phyloP scores from a whole-genome alignment of 805 yeast genomes.

The Allodekkera sacchari region DNA sequence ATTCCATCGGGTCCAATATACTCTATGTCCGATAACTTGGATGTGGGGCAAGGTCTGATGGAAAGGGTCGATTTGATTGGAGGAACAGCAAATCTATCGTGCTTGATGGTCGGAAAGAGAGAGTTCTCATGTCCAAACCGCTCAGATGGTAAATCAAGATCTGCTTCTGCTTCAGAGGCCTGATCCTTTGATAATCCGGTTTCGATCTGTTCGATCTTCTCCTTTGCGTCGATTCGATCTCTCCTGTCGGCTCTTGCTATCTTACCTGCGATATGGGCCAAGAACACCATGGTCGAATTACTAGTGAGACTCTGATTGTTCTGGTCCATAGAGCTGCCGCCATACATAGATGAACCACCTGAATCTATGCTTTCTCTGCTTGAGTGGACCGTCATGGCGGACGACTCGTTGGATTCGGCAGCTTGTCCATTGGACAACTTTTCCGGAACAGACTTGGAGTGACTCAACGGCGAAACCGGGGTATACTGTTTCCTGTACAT shows the following conservation, averaged over 20 bases:
- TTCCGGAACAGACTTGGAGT: no score
- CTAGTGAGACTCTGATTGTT: slow-evolving; percentile 11
- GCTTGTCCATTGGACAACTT: no score
- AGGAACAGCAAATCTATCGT: slow-evolving; percentile 31
- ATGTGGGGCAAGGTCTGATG: slow-evolving; percentile 40
- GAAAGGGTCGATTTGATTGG: slow-evolving; percentile 32
- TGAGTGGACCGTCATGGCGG: no score
- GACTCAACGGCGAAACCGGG: no score
- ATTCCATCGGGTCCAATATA: slow-evolving; percentile 49
- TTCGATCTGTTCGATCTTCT: slow-evolving; percentile 40
- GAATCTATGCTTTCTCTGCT: no score
- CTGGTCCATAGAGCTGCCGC: no score
- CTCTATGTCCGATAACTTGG: slow-evolving; percentile 48
- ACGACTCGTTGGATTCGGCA: no score
- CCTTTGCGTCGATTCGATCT: slow-evolving; percentile 48
- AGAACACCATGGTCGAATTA: slow-evolving; percentile 52
- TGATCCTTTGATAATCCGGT: slow-evolving; percentile 2
- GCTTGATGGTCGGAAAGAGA: slow-evolving; percentile 15
- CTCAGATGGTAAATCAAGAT: slow-evolving; percentile 15
- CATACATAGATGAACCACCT: no score
- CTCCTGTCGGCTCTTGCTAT: slow-evolving; percentile 62
- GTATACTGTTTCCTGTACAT: no score
- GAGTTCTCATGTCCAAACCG: slow-evolving; percentile 21
- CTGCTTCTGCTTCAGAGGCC: background rate
- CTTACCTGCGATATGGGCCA: slow-evolving; percentile 75